These are phyloP conservation scores for Musa beccarii DNA, from an alignment of 176 grass and related monocot species.

Conservation along the genomic window DNA sequence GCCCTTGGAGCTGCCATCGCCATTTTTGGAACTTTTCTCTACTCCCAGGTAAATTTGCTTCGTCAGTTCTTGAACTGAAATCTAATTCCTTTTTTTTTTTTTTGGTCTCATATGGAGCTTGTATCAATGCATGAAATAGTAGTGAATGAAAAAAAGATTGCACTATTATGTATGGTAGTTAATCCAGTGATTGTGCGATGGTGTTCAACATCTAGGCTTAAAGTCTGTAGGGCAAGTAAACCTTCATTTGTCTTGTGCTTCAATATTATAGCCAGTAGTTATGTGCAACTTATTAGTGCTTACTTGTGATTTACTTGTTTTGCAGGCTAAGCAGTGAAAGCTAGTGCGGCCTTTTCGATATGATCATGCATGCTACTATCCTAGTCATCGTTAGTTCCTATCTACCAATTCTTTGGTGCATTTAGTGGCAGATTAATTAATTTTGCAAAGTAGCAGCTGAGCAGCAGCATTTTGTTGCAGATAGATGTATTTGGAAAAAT, in stretches of 20 bases:
- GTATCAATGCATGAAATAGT: neutral
- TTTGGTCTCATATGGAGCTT: neutral
- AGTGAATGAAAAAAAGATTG: too few species aligned
- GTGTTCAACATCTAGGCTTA: too few species aligned
- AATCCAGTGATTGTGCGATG: too few species aligned
- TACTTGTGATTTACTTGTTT: neutral
- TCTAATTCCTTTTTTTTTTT: neutral
- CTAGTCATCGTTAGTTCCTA: neutral
- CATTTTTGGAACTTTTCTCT: conserved; percentile 85
- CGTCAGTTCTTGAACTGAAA: neutral
- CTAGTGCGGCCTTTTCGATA: too few species aligned
- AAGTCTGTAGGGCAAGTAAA: neutral
- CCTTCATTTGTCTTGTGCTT: neutral
- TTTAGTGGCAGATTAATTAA: neutral
- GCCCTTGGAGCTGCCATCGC: conserved; percentile 82
- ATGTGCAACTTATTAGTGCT: neutral
- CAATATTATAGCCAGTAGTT: neutral
- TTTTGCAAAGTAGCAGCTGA: neutral
- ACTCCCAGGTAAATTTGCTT: conserved; percentile 58
- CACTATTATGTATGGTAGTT: too few species aligned
- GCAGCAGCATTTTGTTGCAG: neutral
- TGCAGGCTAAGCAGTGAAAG: conserved; percentile 12
- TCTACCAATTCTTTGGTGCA: neutral
- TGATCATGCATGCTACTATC: too few species aligned
- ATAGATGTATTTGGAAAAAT: neutral